phyloP scores from a whole-genome alignment of 2,329 filamentous ascomycete species.

The Trichophyton equinum region DNA sequence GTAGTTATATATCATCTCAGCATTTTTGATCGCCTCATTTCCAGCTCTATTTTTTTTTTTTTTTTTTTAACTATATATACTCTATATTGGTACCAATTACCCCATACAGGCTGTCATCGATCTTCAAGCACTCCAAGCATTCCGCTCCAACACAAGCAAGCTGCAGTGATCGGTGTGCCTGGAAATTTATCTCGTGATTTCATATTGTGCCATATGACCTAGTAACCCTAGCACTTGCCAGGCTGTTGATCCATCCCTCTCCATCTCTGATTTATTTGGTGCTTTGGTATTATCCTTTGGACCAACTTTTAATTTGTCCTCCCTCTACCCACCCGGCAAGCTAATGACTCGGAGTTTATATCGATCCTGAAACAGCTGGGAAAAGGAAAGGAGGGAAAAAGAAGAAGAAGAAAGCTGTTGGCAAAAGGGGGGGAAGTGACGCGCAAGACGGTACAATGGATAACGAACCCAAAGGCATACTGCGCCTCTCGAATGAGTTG shows the following conservation, averaged over 20 bases:
- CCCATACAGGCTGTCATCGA: neutral
- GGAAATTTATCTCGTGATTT: neutral
- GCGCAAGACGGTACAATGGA: conserved; percentile 12
- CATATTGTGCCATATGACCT: neutral
- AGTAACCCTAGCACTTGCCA: neutral
- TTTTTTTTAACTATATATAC: neutral
- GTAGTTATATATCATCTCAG: neutral
- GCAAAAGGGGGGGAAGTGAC: neutral
- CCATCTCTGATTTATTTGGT: conserved; percentile 1
- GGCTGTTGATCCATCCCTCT: neutral
- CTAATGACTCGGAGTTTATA: neutral
- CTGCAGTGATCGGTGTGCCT: neutral
- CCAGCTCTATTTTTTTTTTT: neutral
- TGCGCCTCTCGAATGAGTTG: conserved; percentile 35
- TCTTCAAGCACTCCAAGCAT: neutral
- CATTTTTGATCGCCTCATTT: conserved; percentile 9
- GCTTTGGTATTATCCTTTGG: conserved; percentile 7
- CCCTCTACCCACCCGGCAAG: neutral
- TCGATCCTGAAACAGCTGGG: neutral
- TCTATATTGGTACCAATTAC: neutral
- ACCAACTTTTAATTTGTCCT: conserved; percentile 7
- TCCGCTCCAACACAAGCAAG: neutral
- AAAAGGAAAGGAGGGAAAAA: neutral
- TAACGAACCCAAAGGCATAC: conserved; percentile 13
- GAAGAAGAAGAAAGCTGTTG: neutral